Percentiles rank a stretch among this genome's conserved stretches.
phyloP scores from a whole-genome alignment of 257 asterid species.

The Craterostigma plantagineum region DNA sequence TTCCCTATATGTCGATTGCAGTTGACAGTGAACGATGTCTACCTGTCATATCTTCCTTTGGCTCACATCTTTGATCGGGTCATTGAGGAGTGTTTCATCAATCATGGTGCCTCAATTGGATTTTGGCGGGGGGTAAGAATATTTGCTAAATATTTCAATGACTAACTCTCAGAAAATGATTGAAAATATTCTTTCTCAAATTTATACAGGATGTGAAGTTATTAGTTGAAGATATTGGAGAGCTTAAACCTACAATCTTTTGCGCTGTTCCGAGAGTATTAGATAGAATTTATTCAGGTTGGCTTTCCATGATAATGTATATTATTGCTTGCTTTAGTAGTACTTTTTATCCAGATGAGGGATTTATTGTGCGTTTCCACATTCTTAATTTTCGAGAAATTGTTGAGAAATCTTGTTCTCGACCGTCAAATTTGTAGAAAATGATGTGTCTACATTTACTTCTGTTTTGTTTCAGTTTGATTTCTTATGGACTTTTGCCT shows the following conservation, averaged over 20 bases:
- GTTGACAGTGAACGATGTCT: slow-evolving; percentile 55
- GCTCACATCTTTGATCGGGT: slow-evolving; percentile 95
- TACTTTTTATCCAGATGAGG: too few relatives aligned
- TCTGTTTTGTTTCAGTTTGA: too few relatives aligned
- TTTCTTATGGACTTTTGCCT: slow-evolving; percentile 6
- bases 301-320: neutral
- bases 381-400: too few relatives aligned
- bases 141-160: too few relatives aligned
- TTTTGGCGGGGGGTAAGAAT: slow-evolving; percentile 96
- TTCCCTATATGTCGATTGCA: slow-evolving; percentile 13
- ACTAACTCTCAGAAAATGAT: too few relatives aligned
- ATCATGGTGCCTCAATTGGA: slow-evolving; percentile 81
- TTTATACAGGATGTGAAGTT: slow-evolving; percentile 65
- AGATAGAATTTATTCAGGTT: slow-evolving; percentile 82
- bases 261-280: slow-evolving; percentile 96
- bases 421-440: too few relatives aligned
- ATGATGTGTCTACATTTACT: too few relatives aligned
- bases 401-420: too few relatives aligned
- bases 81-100: slow-evolving; percentile 66
- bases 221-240: slow-evolving; percentile 68
- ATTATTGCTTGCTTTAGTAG: too few relatives aligned
- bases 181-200: neutral
- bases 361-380: too few relatives aligned
- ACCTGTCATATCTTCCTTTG: slow-evolving; percentile 80
- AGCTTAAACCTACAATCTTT: slow-evolving; percentile 75